These are phyloP conservation scores for Colletotrichum tabaci DNA, from an alignment of 2,329 filamentous ascomycete genomes.

Conservation along the genomic window DNA sequence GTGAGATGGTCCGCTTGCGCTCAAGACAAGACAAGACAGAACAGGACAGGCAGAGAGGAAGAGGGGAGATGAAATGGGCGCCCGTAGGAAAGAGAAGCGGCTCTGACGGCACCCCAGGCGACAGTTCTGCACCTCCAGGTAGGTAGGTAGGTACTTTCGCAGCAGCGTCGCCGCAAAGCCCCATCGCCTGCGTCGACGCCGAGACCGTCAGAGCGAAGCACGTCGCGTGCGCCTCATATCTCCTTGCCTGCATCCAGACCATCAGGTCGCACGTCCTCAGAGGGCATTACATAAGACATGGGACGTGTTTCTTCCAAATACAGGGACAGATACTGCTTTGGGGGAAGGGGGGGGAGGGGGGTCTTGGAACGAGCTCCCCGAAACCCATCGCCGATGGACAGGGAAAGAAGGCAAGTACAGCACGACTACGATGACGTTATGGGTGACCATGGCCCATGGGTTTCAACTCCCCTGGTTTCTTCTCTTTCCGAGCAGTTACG, in stretches of 20 bases:
- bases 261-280: neutral
- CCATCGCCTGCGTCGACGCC: neutral
- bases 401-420: slow-evolving; percentile 21
- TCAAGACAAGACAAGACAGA: neutral
- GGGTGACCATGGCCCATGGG: neutral
- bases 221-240: neutral
- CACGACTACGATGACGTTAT: slow-evolving; percentile 6
- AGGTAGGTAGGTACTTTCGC: too few species aligned
- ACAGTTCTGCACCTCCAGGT: too few species aligned
- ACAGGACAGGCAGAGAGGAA: neutral
- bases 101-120: too few species aligned
- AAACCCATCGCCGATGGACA: neutral
- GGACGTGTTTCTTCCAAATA: neutral
- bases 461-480: neutral
- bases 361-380: neutral
- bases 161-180: slow-evolving; percentile 1
- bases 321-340: neutral
- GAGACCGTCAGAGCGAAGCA: slow-evolving; percentile 1
- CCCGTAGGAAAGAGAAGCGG: neutral
- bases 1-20: neutral
- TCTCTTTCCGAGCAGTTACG: neutral
- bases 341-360: too few species aligned
- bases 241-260: slow-evolving; percentile 12
- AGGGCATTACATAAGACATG: neutral
- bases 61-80: neutral